Percentiles rank a stretch among this genome's conserved stretches.
These are phyloP conservation scores for Melampsora americana DNA, from an alignment of 1,284 basidiomycete species.

Conservation along the genomic window DNA sequence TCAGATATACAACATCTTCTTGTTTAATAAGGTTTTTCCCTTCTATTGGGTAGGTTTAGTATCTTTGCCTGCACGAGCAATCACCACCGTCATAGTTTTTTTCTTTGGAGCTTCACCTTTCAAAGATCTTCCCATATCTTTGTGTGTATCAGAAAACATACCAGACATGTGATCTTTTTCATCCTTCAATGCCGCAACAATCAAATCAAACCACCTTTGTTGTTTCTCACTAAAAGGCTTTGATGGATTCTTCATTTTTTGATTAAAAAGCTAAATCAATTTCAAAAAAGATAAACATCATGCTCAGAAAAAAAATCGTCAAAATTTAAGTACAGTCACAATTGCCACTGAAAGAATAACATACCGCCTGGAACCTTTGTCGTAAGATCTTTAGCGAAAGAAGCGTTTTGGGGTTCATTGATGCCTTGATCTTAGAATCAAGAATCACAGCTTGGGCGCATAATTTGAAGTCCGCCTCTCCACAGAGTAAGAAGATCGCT, in stretches of 20 bases:
- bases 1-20: too few species aligned
- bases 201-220: conserved; percentile 42
- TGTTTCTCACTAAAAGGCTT: conserved; percentile 30
- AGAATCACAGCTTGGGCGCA: conserved; percentile 50
- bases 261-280: conserved; percentile 29
- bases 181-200: conserved; percentile 28
- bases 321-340: neutral
- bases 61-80: neutral
- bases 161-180: conserved; percentile 22
- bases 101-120: conserved; percentile 12
- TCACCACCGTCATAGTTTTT: neutral
- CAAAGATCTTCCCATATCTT: neutral
- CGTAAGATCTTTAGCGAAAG: conserved; percentile 38
- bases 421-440: conserved; percentile 46
- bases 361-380: conserved; percentile 37
- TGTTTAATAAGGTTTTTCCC: too few species aligned
- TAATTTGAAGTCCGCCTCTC: conserved; percentile 76
- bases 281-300: neutral
- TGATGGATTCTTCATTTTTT: conserved; percentile 44
- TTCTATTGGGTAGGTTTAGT: neutral
- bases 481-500: conserved; percentile 78
- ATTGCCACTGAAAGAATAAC: neutral
- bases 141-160: neutral
- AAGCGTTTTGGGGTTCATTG: conserved; percentile 39
- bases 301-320: neutral